Conservation (phyloP, 495 filamentous ascomycete species). For the Hypoxylon subgilvum region DNA sequence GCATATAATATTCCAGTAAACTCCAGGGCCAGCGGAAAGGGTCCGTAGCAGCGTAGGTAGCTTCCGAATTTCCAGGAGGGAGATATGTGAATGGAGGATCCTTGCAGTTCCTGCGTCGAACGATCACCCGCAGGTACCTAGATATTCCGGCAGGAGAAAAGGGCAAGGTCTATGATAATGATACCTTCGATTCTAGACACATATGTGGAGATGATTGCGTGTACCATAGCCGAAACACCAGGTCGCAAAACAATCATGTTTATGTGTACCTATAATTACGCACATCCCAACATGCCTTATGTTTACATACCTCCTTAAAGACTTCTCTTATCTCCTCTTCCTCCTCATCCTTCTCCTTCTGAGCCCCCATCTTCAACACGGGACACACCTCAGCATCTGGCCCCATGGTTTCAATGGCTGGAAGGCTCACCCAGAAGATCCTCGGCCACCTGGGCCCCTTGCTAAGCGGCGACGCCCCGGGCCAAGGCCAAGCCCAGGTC, state of each 20-base stretch:
- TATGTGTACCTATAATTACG: no score
- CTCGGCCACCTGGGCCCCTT: constrained; percentile 30
- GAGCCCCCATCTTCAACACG: not conserved
- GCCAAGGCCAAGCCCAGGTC: not conserved
- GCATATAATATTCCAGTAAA: no score
- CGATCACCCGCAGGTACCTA: constrained; percentile 13
- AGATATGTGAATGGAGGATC: constrained; percentile 8
- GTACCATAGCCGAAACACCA: constrained; percentile 18
- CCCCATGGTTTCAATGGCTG: constrained; percentile 24
- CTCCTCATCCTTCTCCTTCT: not conserved
- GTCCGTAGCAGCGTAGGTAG: no score
- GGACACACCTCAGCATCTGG: not conserved
- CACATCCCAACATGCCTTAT: no score
- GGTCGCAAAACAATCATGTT: not conserved
- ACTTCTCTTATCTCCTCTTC: no score
- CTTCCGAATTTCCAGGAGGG: no score
- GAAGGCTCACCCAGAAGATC: constrained; percentile 35
- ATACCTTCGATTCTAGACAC: constrained; percentile 6
- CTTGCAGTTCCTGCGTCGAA: constrained; percentile 20
- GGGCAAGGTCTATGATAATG: constrained; percentile 10
- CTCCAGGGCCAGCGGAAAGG: no score
- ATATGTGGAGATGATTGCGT: constrained; percentile 36
- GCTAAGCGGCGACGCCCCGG: constrained; percentile 16
- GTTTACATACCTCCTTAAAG: no score
- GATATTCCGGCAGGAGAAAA: constrained; percentile 18